Conservation (phyloP, 2,329 filamentous ascomycete genomes). For the Fusarium secorum region DNA sequence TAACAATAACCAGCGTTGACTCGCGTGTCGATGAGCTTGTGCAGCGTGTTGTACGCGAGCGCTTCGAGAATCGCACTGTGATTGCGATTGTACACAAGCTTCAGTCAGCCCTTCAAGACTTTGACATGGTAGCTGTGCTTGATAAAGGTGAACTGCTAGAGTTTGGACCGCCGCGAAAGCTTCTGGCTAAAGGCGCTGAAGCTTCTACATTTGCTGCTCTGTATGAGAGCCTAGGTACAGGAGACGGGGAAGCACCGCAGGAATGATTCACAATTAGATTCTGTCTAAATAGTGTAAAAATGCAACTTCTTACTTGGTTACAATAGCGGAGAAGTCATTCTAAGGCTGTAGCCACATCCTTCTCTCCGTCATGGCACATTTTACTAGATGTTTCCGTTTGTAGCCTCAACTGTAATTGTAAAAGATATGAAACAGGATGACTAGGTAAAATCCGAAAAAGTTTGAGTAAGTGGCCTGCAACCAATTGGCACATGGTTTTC, state of each 20-base stretch:
- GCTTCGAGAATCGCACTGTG: constrained; percentile 37
- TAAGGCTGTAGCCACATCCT: too few species aligned
- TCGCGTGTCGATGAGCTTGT: constrained; percentile 28
- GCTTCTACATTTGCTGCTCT: constrained; percentile 21
- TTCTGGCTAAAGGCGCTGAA: constrained; percentile 12
- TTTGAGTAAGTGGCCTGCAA: too few species aligned
- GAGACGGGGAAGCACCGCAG: background rate
- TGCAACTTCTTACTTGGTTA: too few species aligned
- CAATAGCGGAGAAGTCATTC: too few species aligned
- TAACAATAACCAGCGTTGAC: constrained; percentile 25
- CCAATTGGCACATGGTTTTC: too few species aligned
- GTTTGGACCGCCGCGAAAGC: constrained; percentile 28
- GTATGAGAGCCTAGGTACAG: background rate
- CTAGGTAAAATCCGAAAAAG: too few species aligned
- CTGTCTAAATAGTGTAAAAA: too few species aligned
- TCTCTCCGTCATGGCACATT: too few species aligned
- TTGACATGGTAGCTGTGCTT: constrained; percentile 33
- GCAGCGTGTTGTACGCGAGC: constrained; percentile 18
- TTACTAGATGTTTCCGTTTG: too few species aligned
- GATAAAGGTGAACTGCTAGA: constrained; percentile 34
- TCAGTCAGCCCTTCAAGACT: constrained; percentile 29
- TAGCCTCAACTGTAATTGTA: too few species aligned
- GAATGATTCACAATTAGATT: background rate
- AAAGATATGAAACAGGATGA: too few species aligned
- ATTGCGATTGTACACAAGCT: constrained; percentile 42